Evolutionary conservation across 768 basidiomycete genomes (phyloP), one percentile per base, ranked within the genome.

Genomic region (Lactarius trivialis): DNA sequence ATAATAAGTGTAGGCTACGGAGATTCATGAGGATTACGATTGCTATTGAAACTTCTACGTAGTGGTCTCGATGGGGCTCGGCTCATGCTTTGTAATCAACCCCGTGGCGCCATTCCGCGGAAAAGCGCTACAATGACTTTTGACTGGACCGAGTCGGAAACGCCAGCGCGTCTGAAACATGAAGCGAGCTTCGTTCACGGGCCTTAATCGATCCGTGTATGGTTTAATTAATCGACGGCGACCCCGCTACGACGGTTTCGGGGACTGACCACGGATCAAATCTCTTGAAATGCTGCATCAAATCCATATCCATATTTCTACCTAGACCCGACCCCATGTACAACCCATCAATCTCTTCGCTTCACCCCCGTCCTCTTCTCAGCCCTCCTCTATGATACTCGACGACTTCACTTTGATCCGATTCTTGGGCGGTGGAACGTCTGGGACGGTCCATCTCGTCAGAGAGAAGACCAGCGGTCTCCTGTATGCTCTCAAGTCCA

Each of bases 331-430:
- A n/a, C n/a, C 45, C 6, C 21, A 48, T 48, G 45, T 5, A 2
- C 1, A 11, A 48, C 14, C 5, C 45, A 48, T 48, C 17, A 6
- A 45, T 4, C 43, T 37, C 45, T 26, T 11, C 32, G 9, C 11
- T 50, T 24, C 8, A 8, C 8, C 8, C 8, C 32, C 32, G 32
- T 8, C 32, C 32, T 33, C 32, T 33, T 34, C 11, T 9, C n/a
- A n/a, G 30, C 30, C 30, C 30, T 6, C 30, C 30, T 30, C 30
- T 6, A 30, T 53, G 58, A 51, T 19, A 5, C 37, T 60, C 58
- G 50, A 60, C n/a, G 39, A 60, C 21, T 43, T 60, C 17, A 37
- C 14, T 1, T 32, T 34, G 51, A 53, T 60, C 34, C 39, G 58
- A 17, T 53, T 24, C 30, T 26, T 53, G 39, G 51, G 58, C 3